phyloP scores from a whole-genome alignment of 345 rosid species.

The Camelina sativa region DNA sequence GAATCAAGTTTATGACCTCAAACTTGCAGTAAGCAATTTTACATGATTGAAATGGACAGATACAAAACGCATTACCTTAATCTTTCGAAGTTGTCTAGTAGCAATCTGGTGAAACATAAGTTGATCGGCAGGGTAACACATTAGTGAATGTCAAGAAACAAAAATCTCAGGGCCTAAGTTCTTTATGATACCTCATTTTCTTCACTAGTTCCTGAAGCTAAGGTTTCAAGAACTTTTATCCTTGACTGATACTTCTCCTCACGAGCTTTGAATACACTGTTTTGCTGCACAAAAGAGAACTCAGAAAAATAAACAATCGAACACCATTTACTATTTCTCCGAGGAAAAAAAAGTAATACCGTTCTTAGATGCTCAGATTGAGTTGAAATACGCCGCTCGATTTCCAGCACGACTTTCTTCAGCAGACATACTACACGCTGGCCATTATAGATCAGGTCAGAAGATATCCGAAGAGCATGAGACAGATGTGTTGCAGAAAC shows the following conservation, averaged over 20 bases:
- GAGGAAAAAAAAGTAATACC: constrained; percentile 45
- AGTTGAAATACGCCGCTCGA: constrained; percentile 93
- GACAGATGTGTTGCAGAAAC: constrained; percentile 29
- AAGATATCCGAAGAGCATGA: constrained; percentile 5
- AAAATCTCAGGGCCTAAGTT: background rate
- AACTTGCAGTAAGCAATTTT: background rate
- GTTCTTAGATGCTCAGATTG: constrained; percentile 94
- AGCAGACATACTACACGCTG: constrained; percentile 86
- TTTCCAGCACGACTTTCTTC: constrained; percentile 87
- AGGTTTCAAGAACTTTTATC: constrained; percentile 86
- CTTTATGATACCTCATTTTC: constrained; percentile 64
- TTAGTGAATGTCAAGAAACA: constrained; percentile 18
- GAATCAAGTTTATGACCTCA: background rate
- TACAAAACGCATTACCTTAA: constrained; percentile 51
- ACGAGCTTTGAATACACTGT: constrained; percentile 81
- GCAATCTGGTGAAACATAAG: constrained; percentile 53
- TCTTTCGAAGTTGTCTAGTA: constrained; percentile 55
- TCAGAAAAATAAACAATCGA: constrained; percentile 11
- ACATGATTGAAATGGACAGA: constrained; percentile 4
- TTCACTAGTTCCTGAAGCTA: constrained; percentile 74
- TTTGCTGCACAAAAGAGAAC: constrained; percentile 66
- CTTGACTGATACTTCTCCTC: constrained; percentile 92
- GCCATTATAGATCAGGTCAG: constrained; percentile 37
- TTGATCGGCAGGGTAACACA: constrained; percentile 30
- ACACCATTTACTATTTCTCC: background rate